These are phyloP conservation scores for Orbilia brochopaga DNA, from an alignment of 2,329 filamentous ascomycete genomes.

Conservation along the genomic window DNA sequence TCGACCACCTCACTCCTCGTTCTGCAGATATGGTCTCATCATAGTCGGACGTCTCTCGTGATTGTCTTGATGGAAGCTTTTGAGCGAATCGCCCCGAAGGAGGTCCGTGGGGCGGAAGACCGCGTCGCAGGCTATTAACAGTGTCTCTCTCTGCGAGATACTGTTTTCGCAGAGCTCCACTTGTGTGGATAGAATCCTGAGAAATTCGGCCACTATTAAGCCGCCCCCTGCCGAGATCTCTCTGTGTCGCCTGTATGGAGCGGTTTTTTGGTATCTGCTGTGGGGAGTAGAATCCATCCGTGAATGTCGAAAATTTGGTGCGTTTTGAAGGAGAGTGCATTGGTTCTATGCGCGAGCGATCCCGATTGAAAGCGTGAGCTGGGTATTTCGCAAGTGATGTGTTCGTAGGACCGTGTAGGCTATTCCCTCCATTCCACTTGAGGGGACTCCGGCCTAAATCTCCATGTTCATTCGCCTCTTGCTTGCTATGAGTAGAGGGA, in stretches of 20 bases:
- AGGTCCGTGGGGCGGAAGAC: too few species aligned
- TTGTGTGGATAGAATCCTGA: not conserved
- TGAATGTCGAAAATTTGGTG: constrained; percentile 14
- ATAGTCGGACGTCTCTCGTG: not conserved
- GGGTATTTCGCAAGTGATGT: constrained; percentile 21
- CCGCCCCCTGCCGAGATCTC: too few species aligned
- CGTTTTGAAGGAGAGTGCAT: constrained; percentile 28
- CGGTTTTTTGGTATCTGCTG: constrained; percentile 1
- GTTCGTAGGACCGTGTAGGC: constrained; percentile 8
- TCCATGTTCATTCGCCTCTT: not conserved
- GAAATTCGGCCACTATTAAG: not conserved
- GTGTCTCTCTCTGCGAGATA: constrained; percentile 27
- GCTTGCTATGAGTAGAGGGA: not conserved
- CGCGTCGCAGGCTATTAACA: constrained; percentile 11
- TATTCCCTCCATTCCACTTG: constrained; percentile 5
- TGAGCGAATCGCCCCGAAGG: too few species aligned
- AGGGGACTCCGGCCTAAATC: not conserved
- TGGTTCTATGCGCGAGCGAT: constrained; percentile 7
- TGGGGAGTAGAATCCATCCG: not conserved
- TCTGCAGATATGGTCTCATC: not conserved
- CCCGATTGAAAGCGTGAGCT: constrained; percentile 15
- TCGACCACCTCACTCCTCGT: constrained; percentile 12
- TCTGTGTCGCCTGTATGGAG: not conserved
- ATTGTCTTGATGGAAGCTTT: constrained; percentile 7
- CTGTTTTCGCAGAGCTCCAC: not conserved